These are phyloP conservation scores for Astrothelium subdiscretum DNA, from an alignment of 495 filamentous ascomycete species.

Conservation along the genomic window DNA sequence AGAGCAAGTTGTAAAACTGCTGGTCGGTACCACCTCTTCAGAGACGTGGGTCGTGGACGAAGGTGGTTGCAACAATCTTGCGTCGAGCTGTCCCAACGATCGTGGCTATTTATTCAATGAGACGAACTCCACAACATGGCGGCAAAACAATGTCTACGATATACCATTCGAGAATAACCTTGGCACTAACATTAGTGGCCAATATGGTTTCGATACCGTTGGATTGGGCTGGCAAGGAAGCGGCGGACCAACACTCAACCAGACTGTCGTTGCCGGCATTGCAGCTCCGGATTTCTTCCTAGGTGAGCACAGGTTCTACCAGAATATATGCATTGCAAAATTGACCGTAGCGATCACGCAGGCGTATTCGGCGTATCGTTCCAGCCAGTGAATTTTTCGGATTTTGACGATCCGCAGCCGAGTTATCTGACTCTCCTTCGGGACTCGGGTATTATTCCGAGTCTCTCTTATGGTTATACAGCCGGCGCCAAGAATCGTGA, in stretches of 20 bases:
- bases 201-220: slow-evolving; percentile 20
- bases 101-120: slow-evolving; percentile 27
- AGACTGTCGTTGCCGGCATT: slow-evolving; percentile 11
- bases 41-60: neutral
- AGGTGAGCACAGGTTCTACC: neutral
- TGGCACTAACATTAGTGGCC: neutral
- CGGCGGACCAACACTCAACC: slow-evolving; percentile 14
- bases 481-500: slow-evolving; percentile 42
- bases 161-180: neutral
- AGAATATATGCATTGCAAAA: neutral
- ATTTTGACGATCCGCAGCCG: slow-evolving; percentile 15
- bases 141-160: slow-evolving; percentile 30
- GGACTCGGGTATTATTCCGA: slow-evolving; percentile 36
- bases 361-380: slow-evolving; percentile 17
- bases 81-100: slow-evolving; percentile 15
- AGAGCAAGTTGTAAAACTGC: neutral
- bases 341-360: slow-evolving; percentile 16
- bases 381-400: slow-evolving; percentile 19
- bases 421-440: slow-evolving; percentile 28
- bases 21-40: neutral
- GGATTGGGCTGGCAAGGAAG: slow-evolving; percentile 16
- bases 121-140: slow-evolving; percentile 23
- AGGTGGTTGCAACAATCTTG: slow-evolving; percentile 1
- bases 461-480: slow-evolving; percentile 44
- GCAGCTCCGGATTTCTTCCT: slow-evolving; percentile 16